Conservation (phyloP, 176 grass and related monocot genomes). For the Phoenix roebelenii region DNA sequence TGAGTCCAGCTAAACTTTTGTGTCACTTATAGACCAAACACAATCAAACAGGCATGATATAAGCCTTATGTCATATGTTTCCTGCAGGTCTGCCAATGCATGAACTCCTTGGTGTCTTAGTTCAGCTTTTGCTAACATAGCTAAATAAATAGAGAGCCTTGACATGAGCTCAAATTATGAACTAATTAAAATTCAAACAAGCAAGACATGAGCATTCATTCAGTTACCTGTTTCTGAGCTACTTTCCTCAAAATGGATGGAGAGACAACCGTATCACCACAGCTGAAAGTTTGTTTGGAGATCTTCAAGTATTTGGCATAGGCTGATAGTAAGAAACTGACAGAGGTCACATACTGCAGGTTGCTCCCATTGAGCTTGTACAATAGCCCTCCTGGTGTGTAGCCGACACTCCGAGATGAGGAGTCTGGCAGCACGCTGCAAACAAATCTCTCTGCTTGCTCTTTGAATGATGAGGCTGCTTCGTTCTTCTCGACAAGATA, state of each 20-base stretch:
- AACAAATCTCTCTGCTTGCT: conserved; percentile 21
- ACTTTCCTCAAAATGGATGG: background rate
- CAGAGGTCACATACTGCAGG: conserved; percentile 41
- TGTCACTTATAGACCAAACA: too few relatives aligned
- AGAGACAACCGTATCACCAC: conserved; percentile 10
- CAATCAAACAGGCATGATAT: too few relatives aligned
- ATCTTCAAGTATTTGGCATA: conserved; percentile 32
- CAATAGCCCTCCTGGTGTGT: conserved; percentile 32
- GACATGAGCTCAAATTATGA: background rate
- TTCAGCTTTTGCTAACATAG: too few relatives aligned
- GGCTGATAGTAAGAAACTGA: conserved; percentile 18
- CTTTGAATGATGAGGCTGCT: conserved; percentile 9
- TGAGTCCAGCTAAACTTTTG: too few relatives aligned
- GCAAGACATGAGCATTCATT: background rate
- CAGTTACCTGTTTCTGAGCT: conserved; percentile 22
- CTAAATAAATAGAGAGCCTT: background rate
- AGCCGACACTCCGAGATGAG: conserved; percentile 6
- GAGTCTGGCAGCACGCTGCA: conserved; percentile 22
- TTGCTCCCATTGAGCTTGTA: conserved; percentile 29
- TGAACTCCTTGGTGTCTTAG: too few relatives aligned
- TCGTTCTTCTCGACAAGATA: conserved; percentile 10
- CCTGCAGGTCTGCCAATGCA: too few relatives aligned
- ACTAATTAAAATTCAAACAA: background rate
- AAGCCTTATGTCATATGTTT: too few relatives aligned
- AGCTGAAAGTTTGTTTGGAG: conserved; percentile 8